Evolutionary conservation across 148 eudicot species (phyloP), one percentile per base, ranked within the genome.

Genomic region (Nepenthes mirabilis): DNA sequence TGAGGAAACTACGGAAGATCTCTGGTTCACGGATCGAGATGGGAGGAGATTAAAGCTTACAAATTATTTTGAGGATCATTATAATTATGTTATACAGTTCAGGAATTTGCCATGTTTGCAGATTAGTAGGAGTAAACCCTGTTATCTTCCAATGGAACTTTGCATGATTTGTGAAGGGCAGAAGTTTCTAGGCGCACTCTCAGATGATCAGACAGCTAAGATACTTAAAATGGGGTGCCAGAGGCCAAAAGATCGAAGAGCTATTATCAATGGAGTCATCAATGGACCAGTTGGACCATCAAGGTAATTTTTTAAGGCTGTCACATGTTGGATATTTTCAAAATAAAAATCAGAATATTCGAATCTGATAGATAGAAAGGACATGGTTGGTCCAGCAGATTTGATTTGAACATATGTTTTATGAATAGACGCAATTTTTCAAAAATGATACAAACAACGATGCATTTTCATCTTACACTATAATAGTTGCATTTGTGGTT

Each of bases 141-240:
- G 97, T 62, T 88, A 87, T 65, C 80, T 91, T 64, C 97, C 97
- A 1, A 87, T 91, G 96, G 97, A 91, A 71, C 93, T 91, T 76
- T 91, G 97, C 68, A 66, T 83, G 68, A 82, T 91, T 59, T 88
- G 97, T 66, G 97, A 91, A 65, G 97, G 97, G 14, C 97, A 91
- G 68, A 91, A 85, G 77, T 91, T 88, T 68, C 83, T 85, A 45
- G 96, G 97, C 34, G 88, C 88, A 75, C 85, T 91, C 59, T 81
- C 90, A 1, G 97, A 91, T 75, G 97, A 91, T 70, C 97, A 91
- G 65, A 91, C 94, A 1, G 84, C 80, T 0, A 83, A 71, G 67
- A 78, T 91, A n/a, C 70, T 91, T 58, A 83, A 88, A 58, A 88
- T 91, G 94, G 88, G 97, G 5, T 77, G 96, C 63, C 96, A 83